Conservation (phyloP, 148 eudicot genomes). For the Talinum fruticosum region DNA sequence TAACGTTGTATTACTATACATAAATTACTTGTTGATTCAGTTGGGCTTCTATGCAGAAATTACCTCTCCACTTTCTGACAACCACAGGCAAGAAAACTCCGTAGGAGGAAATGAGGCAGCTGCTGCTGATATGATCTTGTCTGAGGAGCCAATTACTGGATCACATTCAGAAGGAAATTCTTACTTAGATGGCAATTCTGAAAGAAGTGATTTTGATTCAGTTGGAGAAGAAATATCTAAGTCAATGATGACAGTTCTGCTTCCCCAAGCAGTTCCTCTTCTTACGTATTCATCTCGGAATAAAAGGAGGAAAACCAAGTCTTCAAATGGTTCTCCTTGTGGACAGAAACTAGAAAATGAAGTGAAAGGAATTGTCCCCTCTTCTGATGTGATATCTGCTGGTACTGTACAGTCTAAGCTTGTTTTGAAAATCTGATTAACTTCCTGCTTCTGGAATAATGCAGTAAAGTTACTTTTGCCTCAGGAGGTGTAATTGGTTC, state of each 20-base stretch:
- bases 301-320: conserved; percentile 46
- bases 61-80: conserved; percentile 22
- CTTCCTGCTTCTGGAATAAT: conserved; percentile 3
- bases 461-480: conserved; percentile 7
- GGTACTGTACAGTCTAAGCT: conserved; percentile 36
- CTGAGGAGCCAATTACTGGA: conserved; percentile 30
- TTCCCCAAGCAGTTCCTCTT: conserved; percentile 84
- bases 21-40: conserved; percentile 6
- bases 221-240: conserved; percentile 61
- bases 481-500: background rate
- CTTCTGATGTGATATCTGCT: conserved; percentile 21
- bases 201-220: conserved; percentile 58
- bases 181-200: conserved; percentile 39
- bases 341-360: conserved; percentile 26
- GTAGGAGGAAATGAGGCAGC: conserved; percentile 28
- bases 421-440: conserved; percentile 1
- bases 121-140: conserved; percentile 27
- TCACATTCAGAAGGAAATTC: conserved; percentile 42
- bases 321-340: conserved; percentile 21
- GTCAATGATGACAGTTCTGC: conserved; percentile 79
- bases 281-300: conserved; percentile 65
- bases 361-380: conserved; percentile 20
- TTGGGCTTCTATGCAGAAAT: conserved; percentile 34
- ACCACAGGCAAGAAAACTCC: conserved; percentile 21
- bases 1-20: background rate